Evolutionary conservation across 495 filamentous ascomycete genomes (phyloP), one percentile per base, ranked within the genome.

Genomic region (Xylaria sp.): DNA sequence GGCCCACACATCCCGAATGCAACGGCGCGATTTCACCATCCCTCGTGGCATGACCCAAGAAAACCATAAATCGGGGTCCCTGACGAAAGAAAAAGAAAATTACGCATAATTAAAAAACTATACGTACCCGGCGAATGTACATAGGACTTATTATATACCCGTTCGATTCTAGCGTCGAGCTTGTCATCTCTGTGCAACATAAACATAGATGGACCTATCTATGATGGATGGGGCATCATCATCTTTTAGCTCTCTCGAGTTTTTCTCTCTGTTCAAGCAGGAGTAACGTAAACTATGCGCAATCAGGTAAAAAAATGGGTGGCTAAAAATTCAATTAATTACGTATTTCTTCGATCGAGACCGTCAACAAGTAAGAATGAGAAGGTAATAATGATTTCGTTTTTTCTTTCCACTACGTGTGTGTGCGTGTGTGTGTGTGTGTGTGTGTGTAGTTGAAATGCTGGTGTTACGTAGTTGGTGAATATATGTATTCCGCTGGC

Each of bases 21-120:
- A 59, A 6, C 57, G 9, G 31, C 59, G 59, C 40, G 59, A 41
- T 59, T 37, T 59, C 57, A 35, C 57, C 57, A 37, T 40, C 2
- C 57, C 57, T 37, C 57, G 57, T 59, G 57, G 57, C 57, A 21
- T 59, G 57, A 40, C 31, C 57, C 57, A 37, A 40, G 57, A 37
- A 35, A 59, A 37, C 24, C 24, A 26, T 37, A 21, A 35, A 21
- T 21, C 33, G 17, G 57, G 57, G 15, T 4, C 3, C 17, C 17
- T 19, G 8, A n/a, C 26, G 14, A 17, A 31, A 12, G 31, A 31
- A 33, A n/a, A n/a, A n/a, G n/a, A n/a, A n/a, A n/a, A n/a, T n/a
- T n/a, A n/a, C n/a, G n/a, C n/a, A n/a, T 37, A 33, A 59, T 12
- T 59, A 7, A 5, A 11, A 7, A 5, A 11, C 24, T 21, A 37